phyloP scores from a whole-genome alignment of 2,329 filamentous ascomycete species.

The Elsinoe necatrix region DNA sequence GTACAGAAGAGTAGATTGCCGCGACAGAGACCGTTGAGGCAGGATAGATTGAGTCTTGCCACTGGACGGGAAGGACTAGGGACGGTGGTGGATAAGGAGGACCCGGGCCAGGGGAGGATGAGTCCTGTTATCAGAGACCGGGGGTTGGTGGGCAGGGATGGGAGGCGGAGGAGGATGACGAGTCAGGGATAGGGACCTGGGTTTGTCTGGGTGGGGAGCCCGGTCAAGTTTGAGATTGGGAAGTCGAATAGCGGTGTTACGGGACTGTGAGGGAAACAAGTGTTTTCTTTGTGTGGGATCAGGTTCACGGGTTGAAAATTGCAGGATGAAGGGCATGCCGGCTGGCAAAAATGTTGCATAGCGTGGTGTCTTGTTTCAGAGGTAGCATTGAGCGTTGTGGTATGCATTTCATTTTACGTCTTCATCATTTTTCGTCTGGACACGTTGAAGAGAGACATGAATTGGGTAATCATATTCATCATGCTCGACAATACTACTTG shows the following conservation, averaged over 20 bases:
- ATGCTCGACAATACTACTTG: not conserved
- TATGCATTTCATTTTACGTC: not conserved
- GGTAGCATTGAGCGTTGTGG: not conserved
- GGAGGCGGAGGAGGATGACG: conserved; percentile 14
- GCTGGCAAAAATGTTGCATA: conserved; percentile 3
- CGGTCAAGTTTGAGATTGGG: not conserved
- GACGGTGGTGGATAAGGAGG: conserved; percentile 2
- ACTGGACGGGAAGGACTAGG: not conserved
- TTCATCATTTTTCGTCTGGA: not conserved
- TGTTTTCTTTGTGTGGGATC: not conserved
- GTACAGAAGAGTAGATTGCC: conserved; percentile 11
- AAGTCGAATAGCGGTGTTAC: not conserved
- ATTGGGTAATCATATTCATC: not conserved
- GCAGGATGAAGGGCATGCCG: not conserved
- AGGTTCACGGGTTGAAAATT: not conserved
- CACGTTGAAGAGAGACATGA: not conserved
- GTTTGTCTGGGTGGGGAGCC: not conserved
- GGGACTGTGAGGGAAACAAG: not conserved
- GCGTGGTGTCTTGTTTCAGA: conserved; percentile 2
- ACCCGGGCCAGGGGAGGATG: not conserved
- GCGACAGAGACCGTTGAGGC: conserved; percentile 7
- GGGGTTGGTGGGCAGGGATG: not conserved
- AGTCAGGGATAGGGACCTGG: conserved; percentile 11
- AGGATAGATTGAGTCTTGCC: conserved; percentile 3
- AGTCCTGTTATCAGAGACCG: conserved; percentile 13